These are phyloP conservation scores for Rhizopus arrhizus DNA, from an alignment of 371 early-diverging fungal genomes.

Conservation along the genomic window DNA sequence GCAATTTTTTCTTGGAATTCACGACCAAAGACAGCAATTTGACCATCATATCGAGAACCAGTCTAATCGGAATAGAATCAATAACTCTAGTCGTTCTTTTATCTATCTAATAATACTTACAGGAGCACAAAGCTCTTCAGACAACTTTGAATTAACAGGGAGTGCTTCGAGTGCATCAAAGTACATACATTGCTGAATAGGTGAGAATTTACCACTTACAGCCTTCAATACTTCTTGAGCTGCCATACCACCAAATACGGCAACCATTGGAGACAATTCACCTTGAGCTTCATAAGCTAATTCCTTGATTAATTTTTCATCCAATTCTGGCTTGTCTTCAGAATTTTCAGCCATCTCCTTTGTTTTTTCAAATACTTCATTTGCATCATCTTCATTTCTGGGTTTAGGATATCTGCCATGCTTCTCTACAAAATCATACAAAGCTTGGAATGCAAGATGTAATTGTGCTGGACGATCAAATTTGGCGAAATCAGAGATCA, in stretches of 20 bases:
- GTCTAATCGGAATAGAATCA: constrained; percentile 24
- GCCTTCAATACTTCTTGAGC: constrained; percentile 99
- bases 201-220: constrained; percentile 94
- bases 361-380: constrained; percentile 60
- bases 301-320: constrained; percentile 86
- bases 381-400: constrained; percentile 70
- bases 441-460: constrained; percentile 92
- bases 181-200: constrained; percentile 96
- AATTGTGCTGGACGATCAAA: constrained; percentile 93
- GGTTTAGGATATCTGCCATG: constrained; percentile 58
- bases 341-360: constrained; percentile 54
- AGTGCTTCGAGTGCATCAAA: constrained; percentile 98
- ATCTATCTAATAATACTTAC: constrained; percentile 24
- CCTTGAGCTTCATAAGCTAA: constrained; percentile 88
- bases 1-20: constrained; percentile 89
- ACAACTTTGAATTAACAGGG: constrained; percentile 64
- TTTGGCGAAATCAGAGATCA: constrained; percentile 95
- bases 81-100: not conserved
- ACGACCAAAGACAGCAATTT: constrained; percentile 94
- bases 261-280: constrained; percentile 96
- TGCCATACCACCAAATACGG: constrained; percentile 97
- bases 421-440: constrained; percentile 73
- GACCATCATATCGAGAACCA: constrained; percentile 92
- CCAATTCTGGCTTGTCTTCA: constrained; percentile 72
- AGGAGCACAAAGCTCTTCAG: constrained; percentile 78